phyloP scores from a whole-genome alignment of 441 rosid genomes.

The Arabidopsis hybrid region DNA sequence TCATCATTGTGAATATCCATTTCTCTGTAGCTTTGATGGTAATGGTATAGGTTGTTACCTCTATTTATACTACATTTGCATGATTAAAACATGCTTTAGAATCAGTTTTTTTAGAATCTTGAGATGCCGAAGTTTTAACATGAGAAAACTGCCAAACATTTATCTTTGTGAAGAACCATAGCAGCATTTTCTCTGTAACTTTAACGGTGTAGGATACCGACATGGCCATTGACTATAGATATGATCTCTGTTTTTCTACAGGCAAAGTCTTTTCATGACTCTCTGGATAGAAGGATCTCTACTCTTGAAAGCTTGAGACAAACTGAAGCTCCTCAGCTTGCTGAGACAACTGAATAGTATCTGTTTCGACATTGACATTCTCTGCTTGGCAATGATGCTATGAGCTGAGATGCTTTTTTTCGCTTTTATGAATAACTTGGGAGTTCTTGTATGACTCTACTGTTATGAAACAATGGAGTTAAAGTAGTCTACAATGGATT shows the following conservation, averaged over 20 bases:
- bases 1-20: not conserved
- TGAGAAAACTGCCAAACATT: constrained; percentile 11
- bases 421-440: constrained; percentile 47
- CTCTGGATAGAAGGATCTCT: constrained; percentile 69
- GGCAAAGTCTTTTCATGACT: constrained; percentile 65
- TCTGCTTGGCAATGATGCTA: constrained; percentile 27
- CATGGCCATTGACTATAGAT: constrained; percentile 21
- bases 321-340: constrained; percentile 62
- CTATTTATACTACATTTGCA: not conserved
- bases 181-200: constrained; percentile 1
- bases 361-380: constrained; percentile 32
- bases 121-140: constrained; percentile 4
- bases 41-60: no score
- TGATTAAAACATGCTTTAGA: not conserved
- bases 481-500: constrained; percentile 30
- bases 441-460: constrained; percentile 33
- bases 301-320: constrained; percentile 69
- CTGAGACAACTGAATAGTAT: constrained; percentile 59
- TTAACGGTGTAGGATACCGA: not conserved
- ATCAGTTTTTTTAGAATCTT: not conserved
- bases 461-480: constrained; percentile 35
- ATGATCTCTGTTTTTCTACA: constrained; percentile 37
- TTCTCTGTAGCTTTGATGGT: not conserved
- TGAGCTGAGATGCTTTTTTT: constrained; percentile 10
- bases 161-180: not conserved